Percentiles rank a stretch among this genome's conserved stretches.
Evolutionary conservation across 805 yeast genomes (phyloP).

Genomic region (Torulaspora maleeae): DNA sequence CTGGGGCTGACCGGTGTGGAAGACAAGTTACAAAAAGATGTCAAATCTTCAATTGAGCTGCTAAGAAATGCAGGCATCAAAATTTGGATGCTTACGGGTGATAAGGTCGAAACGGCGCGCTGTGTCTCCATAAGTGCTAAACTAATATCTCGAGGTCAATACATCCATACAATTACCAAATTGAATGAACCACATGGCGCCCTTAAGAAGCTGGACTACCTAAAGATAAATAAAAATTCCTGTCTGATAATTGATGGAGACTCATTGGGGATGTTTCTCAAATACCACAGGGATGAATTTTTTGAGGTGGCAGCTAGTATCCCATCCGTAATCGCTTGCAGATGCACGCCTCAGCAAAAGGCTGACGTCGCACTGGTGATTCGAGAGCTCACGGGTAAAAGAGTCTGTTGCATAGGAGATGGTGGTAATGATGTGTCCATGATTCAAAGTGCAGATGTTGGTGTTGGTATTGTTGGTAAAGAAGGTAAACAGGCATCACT

Average conservation of each 20-base stretch:
- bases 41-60: slow-evolving; percentile 85
- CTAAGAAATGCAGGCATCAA: slow-evolving; percentile 94
- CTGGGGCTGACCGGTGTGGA: slow-evolving; percentile 96
- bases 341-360: slow-evolving; percentile 98
- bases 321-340: slow-evolving; percentile 96
- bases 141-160: slow-evolving; percentile 88
- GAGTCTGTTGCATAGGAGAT: slow-evolving; percentile 98
- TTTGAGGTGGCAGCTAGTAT: slow-evolving; percentile 69
- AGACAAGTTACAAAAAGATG: slow-evolving; percentile 87
- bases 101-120: slow-evolving; percentile 95
- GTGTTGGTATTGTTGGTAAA: slow-evolving; percentile 98
- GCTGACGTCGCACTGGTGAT: slow-evolving; percentile 89
- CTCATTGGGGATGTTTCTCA: slow-evolving; percentile 66
- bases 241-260: slow-evolving; percentile 93
- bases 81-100: slow-evolving; percentile 99
- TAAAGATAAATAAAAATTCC: slow-evolving; percentile 49
- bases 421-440: slow-evolving; percentile 99
- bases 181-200: slow-evolving; percentile 58
- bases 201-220: slow-evolving; percentile 65
- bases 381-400: slow-evolving; percentile 69
- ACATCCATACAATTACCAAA: slow-evolving; percentile 79
- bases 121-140: slow-evolving; percentile 97
- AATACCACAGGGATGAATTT: slow-evolving; percentile 62
- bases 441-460: slow-evolving; percentile 99
- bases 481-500: slow-evolving; percentile 97